Base-by-base conservation (phyloP, 2,329 filamentous ascomycete species). In the Aspergillus sp. region DNA sequence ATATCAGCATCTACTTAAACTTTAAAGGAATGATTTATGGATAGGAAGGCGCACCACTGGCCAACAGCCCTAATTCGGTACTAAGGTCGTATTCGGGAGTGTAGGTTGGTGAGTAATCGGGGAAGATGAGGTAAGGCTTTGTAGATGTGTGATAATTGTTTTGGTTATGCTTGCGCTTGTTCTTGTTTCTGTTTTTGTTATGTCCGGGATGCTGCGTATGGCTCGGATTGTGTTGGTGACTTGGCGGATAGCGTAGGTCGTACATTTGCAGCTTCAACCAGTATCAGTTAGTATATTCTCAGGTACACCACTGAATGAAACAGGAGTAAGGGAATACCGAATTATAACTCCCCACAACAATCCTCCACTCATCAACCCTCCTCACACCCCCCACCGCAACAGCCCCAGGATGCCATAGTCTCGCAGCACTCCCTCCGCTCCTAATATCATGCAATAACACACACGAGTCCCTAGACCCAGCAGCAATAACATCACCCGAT, bases 251-350 rank as follows among this genome's bases (percentile, higher is more conserved):
- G 19, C 69, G 68, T 23, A 72, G 58, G 47, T 72, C 69, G 48
- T 71, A 72, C 63, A 71, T 70, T 52, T 63, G 59, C 17, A 72
- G 57, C 69, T 72, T 25, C 6, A 19, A 2, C 17, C 17, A 19
- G 17, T 19, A 19, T 19, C 17, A 19, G 17, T 19, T 19, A 19
- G 17, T 19, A 19, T 19, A 19, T 19, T 19, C 17, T 19, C 17
- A 19, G 17, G 17, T 19, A 19, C 17, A 19, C 17, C 17, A 19
- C 17, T 19, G 17, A 19, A 19, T 19, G 17, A 19, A 19, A 19
- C 3, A 19, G 17, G 17, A 3, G 17, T 19, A 19, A 19, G 17
- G 17, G 17, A 19, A 19, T 19, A 69, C 63, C 32, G 59, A 64
- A 17, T 59, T 59, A 17, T 56, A 50, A 4, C 67, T 66, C 4